A percentile compares a stretch with the other conserved stretches of the same genome.
Evolutionary conservation across 169 alveolate genomes (phyloP).

Genomic region (Eimeria acervulina): DNA sequence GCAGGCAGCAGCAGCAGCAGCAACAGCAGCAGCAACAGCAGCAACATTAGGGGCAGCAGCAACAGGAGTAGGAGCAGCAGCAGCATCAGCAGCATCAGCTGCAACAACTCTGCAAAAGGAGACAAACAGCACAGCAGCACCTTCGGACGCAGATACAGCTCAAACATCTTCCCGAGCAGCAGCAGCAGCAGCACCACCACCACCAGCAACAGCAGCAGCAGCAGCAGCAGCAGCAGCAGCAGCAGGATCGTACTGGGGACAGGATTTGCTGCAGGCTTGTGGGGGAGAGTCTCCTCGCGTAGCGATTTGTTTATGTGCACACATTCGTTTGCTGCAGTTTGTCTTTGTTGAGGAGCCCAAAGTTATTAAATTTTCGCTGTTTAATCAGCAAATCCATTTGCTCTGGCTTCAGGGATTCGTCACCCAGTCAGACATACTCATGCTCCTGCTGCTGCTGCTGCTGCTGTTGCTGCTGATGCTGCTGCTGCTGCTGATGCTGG

Average conservation of each 20-base stretch:
- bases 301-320: not conserved
- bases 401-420: constrained; percentile 50
- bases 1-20: constrained; percentile 20
- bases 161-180: not conserved
- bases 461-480: constrained; percentile 29
- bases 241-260: not conserved
- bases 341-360: not conserved
- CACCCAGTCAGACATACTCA: not conserved
- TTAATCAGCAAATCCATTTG: not conserved
- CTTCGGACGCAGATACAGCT: not conserved
- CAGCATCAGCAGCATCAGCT: not conserved
- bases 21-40: constrained; percentile 37
- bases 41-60: not conserved
- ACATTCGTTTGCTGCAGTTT: not conserved
- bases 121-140: not conserved
- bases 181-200: not conserved
- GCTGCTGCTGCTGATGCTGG: constrained; percentile 36
- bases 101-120: not conserved
- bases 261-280: not conserved
- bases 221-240: constrained; percentile 65
- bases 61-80: not conserved
- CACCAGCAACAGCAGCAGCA: constrained; percentile 20
- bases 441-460: constrained; percentile 47
- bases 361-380: not conserved
- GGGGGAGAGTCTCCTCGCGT: not conserved